Evolutionary conservation across 805 yeast genomes (phyloP), one percentile per base, ranked within the genome.

Genomic region (Saccharomyces cerevisiae): DNA sequence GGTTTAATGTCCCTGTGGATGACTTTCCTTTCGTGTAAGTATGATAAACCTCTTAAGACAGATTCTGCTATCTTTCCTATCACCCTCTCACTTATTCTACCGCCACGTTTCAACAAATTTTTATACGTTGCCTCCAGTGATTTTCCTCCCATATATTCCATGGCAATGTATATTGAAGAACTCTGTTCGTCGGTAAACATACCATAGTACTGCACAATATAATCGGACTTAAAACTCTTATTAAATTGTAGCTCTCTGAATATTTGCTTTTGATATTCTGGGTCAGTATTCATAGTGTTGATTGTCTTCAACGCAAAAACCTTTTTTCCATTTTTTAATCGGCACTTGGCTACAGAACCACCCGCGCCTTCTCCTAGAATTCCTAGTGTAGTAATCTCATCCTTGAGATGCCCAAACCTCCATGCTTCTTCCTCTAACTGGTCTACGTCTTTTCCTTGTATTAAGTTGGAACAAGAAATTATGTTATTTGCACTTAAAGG

Each of bases 1-100:
- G 97, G 98, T 66, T 91, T 91, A 61, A 91, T 90, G 68, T 91
- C 97, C 55, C 98, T 76, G 69, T 91, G 98, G 60, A 91, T 89
- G 59, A 92, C 89, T 57, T 82, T 81, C 56, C 87, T 84, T 65
- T 83, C 87, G 68, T 91, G 96, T 51, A 91, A 75, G 70, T 91
- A 91, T 14, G 90, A 83, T 49, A 91, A 72, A 0, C 97, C 98
- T 53, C 79, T 72, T 46, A 91, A 74, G 10, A 91, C 94, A 14
- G 89, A 81, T 54, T 86, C 89, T 2, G 97, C 94, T 26, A 91
- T 80, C 64, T 87, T 85, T 1, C 97, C 97, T 58, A 91, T 71
- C 0, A 91, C 96, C 63, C 86, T 87, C 68, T 91, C 98, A 52
- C 96, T 91, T 47, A 92, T 85, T 53, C 97, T 75, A 46, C 92